Evolutionary conservation across 2,329 filamentous ascomycete genomes (phyloP).

Genomic region (Pochonia chlamydosporia): DNA sequence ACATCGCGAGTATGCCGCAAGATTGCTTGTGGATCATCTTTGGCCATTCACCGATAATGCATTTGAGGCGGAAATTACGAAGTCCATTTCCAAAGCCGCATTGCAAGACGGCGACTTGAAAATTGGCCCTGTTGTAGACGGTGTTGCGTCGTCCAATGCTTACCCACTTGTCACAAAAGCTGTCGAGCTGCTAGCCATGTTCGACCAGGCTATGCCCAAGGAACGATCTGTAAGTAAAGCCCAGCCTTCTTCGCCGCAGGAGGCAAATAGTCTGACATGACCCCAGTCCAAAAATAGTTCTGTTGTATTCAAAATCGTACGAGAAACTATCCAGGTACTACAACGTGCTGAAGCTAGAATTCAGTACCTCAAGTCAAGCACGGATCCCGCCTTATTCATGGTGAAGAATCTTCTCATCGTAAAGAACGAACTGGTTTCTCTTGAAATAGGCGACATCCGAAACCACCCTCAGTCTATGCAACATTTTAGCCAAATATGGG

Average conservation of each 20-base stretch:
- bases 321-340: conserved; percentile 81
- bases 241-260: neutral
- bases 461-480: conserved; percentile 45
- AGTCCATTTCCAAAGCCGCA: conserved; percentile 44
- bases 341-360: conserved; percentile 70
- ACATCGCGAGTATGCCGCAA: conserved; percentile 50
- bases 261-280: conserved; percentile 11
- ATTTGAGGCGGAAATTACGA: conserved; percentile 51
- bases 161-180: conserved; percentile 53
- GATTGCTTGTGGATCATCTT: conserved; percentile 49
- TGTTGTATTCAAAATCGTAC: conserved; percentile 67
- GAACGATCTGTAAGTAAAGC: conserved; percentile 49
- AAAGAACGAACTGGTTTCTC: conserved; percentile 91
- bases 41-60: conserved; percentile 50
- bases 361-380: conserved; percentile 49
- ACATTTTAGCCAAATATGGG: conserved; percentile 61
- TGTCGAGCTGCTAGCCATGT: conserved; percentile 53
- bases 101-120: conserved; percentile 43
- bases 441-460: conserved; percentile 76
- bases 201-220: conserved; percentile 59
- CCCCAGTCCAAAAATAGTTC: conserved; percentile 40
- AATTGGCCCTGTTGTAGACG: conserved; percentile 42
- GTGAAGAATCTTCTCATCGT: conserved; percentile 91
- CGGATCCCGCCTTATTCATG: conserved; percentile 84
- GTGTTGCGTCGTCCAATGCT: conserved; percentile 49